Base-by-base conservation (phyloP, 768 basidiomycete genomes). In the Mycena polygramma region DNA sequence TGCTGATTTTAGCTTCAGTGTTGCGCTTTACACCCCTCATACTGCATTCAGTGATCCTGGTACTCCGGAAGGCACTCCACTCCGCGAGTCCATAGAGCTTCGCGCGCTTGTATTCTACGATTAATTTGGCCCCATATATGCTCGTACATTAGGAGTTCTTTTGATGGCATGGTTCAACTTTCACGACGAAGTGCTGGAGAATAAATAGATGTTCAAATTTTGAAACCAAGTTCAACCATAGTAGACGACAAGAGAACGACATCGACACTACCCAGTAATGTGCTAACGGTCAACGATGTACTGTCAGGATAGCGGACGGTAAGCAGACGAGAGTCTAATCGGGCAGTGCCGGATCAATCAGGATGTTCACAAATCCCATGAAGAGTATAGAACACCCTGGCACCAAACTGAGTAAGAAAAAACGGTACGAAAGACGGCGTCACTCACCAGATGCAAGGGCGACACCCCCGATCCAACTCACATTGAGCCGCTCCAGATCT, bases 21-120 rank as follows among this genome's bases (percentile, higher is more conserved):
- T 66, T 10, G 64, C 70, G 4, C 35, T 71, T 20, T 71, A 36
- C 49, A 71, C 70, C 17, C 70, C 70, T 4, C 70, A 71, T 36
- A 71, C 70, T 20, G 70, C 17, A 0, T 71, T 71, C 43, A 30
- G 26, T 17, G 70, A 71, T 41, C 70, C 70, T 17, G 53, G 53
- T 9, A 71, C 70, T 6, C 70, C 70, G n/a, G 22, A 62, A 22
- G 70, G 61, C 15, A 36, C 70, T 26, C 70, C 70, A 7, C 60
- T 63, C 7, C 70, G 70, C 55, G 54, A 71, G 55, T 71, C 70
- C 9, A 71, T 71, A 43, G 70, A 71, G 59, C 70, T 71, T 17
- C 64, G 70, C 26, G 64, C 70, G 4, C 70, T 71, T 22, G 70
- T 71, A 10, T 71, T 71, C 43, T 71, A 71, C 39, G 70, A 71